phyloP scores from a whole-genome alignment of 2,329 filamentous ascomycete genomes.

The Chrysoporthe cubensis region DNA sequence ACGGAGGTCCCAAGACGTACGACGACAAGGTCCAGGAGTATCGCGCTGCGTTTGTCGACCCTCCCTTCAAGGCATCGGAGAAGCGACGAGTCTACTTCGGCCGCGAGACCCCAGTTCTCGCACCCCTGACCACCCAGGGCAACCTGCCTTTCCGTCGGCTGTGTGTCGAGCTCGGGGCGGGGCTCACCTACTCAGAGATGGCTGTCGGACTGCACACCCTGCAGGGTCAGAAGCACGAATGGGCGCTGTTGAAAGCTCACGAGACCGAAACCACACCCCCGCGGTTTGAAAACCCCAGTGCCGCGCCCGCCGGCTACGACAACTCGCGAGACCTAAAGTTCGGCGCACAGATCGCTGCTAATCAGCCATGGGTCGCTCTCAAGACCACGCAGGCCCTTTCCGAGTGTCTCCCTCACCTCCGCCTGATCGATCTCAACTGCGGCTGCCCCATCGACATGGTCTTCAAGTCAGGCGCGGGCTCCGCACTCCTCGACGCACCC shows the following conservation, averaged over 20 bases:
- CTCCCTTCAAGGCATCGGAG: slow-evolving; percentile 87
- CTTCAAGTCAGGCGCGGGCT: slow-evolving; percentile 85
- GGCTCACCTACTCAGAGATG: slow-evolving; percentile 98
- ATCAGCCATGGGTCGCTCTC: slow-evolving; percentile 87
- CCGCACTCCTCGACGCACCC: slow-evolving; percentile 85
- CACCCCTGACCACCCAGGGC: slow-evolving; percentile 93
- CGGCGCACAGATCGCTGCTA: slow-evolving; percentile 89
- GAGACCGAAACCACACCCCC: slow-evolving; percentile 79
- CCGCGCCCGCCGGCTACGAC: slow-evolving; percentile 70
- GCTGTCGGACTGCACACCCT: slow-evolving; percentile 88
- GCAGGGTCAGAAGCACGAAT: slow-evolving; percentile 88
- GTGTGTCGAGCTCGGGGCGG: slow-evolving; percentile 85
- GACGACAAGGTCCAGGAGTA: slow-evolving; percentile 63
- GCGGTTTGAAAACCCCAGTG: slow-evolving; percentile 58
- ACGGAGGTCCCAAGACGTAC: slow-evolving; percentile 37
- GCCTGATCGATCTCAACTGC: slow-evolving; percentile 94
- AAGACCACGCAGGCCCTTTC: slow-evolving; percentile 86
- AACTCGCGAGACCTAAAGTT: slow-evolving; percentile 84
- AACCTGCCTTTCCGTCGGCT: slow-evolving; percentile 93
- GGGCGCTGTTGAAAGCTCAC: slow-evolving; percentile 93
- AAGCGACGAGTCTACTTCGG: slow-evolving; percentile 95
- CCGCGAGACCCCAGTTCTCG: slow-evolving; percentile 88
- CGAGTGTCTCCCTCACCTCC: slow-evolving; percentile 76
- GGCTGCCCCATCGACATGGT: slow-evolving; percentile 97
- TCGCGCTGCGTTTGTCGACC: slow-evolving; percentile 80